A percentile compares a stretch with the other conserved stretches of the same genome.
Conservation (phyloP, 2,329 filamentous ascomycete species). For the Bimuria novae-zelandiae region DNA sequence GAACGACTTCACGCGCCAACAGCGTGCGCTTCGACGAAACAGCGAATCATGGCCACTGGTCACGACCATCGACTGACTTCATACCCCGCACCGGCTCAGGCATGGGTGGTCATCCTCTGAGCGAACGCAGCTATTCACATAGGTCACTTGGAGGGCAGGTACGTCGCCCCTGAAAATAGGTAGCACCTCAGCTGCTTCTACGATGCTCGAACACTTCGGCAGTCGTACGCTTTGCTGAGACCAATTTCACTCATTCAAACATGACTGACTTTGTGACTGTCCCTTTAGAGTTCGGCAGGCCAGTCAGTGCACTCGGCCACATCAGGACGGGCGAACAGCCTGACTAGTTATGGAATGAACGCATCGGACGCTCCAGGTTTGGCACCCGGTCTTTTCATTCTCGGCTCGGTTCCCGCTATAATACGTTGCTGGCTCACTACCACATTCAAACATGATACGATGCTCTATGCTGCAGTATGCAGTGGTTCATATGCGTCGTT, state of each 20-base stretch:
- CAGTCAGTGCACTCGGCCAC: constrained; percentile 78
- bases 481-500: constrained; percentile 87
- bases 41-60: constrained; percentile 88
- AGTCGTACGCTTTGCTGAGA: neutral
- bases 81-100: constrained; percentile 79
- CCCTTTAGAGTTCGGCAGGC: constrained; percentile 74
- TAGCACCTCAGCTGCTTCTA: neutral
- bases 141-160: constrained; percentile 88
- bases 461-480: constrained; percentile 90
- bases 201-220: neutral
- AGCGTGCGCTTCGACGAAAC: constrained; percentile 98
- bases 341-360: constrained; percentile 70
- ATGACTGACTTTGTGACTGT: neutral
- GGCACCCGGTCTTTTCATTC: constrained; percentile 80
- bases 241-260: neutral
- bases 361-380: constrained; percentile 74
- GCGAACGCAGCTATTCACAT: constrained; percentile 88
- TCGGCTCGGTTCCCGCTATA: constrained; percentile 90
- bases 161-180: neutral
- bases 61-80: constrained; percentile 82
- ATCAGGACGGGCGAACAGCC: constrained; percentile 82
- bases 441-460: constrained; percentile 84
- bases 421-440: constrained; percentile 94
- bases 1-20: constrained; percentile 89
- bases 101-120: constrained; percentile 77